phyloP scores from a whole-genome alignment of 768 basidiomycete genomes.

The Rhizopogon vulgaris region DNA sequence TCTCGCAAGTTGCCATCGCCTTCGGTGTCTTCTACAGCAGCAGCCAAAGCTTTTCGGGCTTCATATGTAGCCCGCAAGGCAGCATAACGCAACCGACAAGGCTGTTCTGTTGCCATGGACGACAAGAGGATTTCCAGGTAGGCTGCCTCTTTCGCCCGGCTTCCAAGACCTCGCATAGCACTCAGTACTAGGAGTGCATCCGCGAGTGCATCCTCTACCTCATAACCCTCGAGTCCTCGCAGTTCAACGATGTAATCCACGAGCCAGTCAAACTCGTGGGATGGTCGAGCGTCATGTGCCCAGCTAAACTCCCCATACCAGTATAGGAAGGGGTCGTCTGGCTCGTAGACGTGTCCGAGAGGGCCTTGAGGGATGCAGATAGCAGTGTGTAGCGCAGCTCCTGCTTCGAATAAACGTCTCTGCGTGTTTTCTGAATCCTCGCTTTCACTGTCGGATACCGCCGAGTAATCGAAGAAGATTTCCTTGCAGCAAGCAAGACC shows the following conservation, averaged over 20 bases:
- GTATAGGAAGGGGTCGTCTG: neutral
- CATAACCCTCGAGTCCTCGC: neutral
- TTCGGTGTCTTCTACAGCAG: neutral
- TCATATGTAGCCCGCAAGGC: conserved; percentile 2
- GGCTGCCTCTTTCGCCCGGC: neutral
- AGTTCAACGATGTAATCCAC: conserved; percentile 3
- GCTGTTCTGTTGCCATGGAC: conserved; percentile 5
- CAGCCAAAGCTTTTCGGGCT: neutral
- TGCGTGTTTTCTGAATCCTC: neutral
- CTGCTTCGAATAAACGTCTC: neutral
- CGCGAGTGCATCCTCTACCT: conserved; percentile 2
- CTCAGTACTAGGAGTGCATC: conserved; percentile 6
- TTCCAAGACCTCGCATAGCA: neutral
- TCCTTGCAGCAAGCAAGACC: conserved; percentile 1
- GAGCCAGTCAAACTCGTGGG: conserved; percentile 4
- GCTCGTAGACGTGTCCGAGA: neutral
- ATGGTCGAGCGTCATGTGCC: neutral
- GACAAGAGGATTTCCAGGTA: conserved; percentile 4
- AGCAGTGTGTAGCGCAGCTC: neutral
- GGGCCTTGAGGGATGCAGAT: neutral
- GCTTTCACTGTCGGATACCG: neutral
- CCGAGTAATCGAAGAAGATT: neutral
- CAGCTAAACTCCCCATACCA: conserved; percentile 1
- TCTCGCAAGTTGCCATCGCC: neutral
- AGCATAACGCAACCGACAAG: conserved; percentile 2